Percentiles rank a stretch among this genome's conserved stretches.
Evolutionary conservation across 192 early-diverging fungal genomes (phyloP).

Genomic region (Gigaspora rosea): DNA sequence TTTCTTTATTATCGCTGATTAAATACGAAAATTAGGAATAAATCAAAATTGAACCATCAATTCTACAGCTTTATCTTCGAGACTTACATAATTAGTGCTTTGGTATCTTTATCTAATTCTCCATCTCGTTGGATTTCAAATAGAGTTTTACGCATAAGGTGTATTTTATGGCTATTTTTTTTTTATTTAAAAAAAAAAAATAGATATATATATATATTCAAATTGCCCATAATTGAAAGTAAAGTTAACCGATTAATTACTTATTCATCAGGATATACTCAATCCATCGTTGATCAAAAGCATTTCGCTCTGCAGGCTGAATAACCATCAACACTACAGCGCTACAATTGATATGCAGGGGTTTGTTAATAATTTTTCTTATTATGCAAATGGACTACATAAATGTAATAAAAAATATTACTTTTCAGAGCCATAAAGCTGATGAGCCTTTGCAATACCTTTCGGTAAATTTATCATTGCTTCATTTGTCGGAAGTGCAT

Average conservation of each 20-base stretch:
- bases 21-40: not conserved
- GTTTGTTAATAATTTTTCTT: not conserved
- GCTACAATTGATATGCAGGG: conserved; percentile 32
- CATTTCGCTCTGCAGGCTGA: conserved; percentile 90
- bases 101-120: conserved; percentile 55
- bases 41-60: not conserved
- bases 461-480: conserved; percentile 71
- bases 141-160: conserved; percentile 64
- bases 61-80: not conserved
- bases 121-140: conserved; percentile 69
- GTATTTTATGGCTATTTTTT: conserved; percentile 54
- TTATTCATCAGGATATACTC: conserved; percentile 73
- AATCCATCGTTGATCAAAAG: conserved; percentile 90
- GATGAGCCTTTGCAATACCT: conserved; percentile 72
- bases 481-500: conserved; percentile 65
- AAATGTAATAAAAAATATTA: conserved; percentile 31
- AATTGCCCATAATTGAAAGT: not conserved
- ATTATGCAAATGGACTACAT: conserved; percentile 10
- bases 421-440: conserved; percentile 61
- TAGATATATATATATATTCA: conserved; percentile 1
- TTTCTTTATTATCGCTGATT: conserved; percentile 67
- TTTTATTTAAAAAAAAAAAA: not conserved
- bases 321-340: conserved; percentile 86
- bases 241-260: conserved; percentile 42
- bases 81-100: conserved; percentile 69